phyloP scores from a whole-genome alignment of 2,329 filamentous ascomycete genomes.

The Talaromyces sp. region DNA sequence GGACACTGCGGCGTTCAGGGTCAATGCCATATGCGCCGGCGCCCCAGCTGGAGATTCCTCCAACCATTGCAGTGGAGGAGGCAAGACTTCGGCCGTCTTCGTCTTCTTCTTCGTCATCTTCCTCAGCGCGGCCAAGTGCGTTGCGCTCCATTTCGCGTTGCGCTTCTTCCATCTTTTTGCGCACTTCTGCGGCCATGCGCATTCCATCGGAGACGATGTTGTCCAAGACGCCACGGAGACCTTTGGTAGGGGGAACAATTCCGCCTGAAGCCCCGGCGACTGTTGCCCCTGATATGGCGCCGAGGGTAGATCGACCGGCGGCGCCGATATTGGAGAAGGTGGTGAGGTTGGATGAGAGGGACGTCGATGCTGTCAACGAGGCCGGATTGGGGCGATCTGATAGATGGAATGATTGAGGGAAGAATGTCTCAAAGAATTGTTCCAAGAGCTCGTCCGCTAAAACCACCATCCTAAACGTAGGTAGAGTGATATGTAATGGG shows the following conservation, averaged over 20 bases:
- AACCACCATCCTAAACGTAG: slow-evolving; percentile 98
- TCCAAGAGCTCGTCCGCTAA: slow-evolving; percentile 93
- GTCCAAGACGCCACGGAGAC: slow-evolving; percentile 87
- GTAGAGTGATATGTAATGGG: slow-evolving; percentile 90
- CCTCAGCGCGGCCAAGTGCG: slow-evolving; percentile 64
- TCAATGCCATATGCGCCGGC: slow-evolving; percentile 52
- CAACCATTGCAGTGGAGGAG: slow-evolving; percentile 29
- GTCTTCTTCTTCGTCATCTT: slow-evolving; percentile 68
- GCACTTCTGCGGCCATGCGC: slow-evolving; percentile 88
- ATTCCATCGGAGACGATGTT: slow-evolving; percentile 98
- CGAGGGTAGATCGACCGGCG: slow-evolving; percentile 37
- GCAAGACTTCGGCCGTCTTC: slow-evolving; percentile 47
- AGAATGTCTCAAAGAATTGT: slow-evolving; percentile 95
- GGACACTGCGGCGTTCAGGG: slow-evolving; percentile 61
- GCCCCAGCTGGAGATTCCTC: slow-evolving; percentile 37
- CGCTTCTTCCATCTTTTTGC: slow-evolving; percentile 90
- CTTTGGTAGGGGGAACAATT: slow-evolving; percentile 63
- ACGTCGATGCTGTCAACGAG: slow-evolving; percentile 42
- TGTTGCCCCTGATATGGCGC: slow-evolving; percentile 36
- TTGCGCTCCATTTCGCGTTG: slow-evolving; percentile 87
- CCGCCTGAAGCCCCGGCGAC: slow-evolving; percentile 55
- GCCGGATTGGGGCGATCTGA: slow-evolving; percentile 59
- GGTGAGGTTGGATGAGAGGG: slow-evolving; percentile 68
- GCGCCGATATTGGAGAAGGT: slow-evolving; percentile 73
- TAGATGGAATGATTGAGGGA: slow-evolving; percentile 87